These are phyloP conservation scores for Ogataea trehalophila DNA, from an alignment of 805 yeast genomes.

Conservation along the genomic window DNA sequence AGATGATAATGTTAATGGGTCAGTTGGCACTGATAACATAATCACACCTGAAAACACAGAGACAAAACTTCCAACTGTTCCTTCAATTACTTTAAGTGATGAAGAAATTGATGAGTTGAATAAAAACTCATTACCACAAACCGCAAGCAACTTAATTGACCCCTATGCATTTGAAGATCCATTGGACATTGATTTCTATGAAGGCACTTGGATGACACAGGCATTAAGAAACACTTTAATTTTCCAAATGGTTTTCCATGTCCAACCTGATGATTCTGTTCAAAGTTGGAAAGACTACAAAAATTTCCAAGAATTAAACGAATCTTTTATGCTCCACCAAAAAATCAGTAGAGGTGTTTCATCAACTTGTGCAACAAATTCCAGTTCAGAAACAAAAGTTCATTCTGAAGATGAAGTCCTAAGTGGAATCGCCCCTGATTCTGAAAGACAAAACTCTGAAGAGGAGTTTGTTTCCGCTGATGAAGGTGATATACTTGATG, in stretches of 20 bases:
- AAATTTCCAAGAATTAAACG: conserved; percentile 52
- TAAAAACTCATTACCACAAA: conserved; percentile 32
- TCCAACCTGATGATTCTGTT: conserved; percentile 95
- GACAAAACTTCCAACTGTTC: conserved; percentile 12
- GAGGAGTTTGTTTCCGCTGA: conserved; percentile 1
- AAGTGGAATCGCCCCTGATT: background rate
- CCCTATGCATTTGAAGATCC: conserved; percentile 93
- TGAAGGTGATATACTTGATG: conserved; percentile 2
- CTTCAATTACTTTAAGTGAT: conserved; percentile 37
- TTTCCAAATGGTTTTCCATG: conserved; percentile 80
- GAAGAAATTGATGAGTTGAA: conserved; percentile 38
- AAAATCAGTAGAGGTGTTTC: conserved; percentile 9
- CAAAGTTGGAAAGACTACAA: conserved; percentile 87
- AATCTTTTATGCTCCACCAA: conserved; percentile 44
- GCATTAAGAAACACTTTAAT: conserved; percentile 81
- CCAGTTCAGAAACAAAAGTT: too few relatives aligned
- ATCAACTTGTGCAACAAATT: background rate
- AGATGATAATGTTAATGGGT: conserved; percentile 1
- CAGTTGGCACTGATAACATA: conserved; percentile 8
- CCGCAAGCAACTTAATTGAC: conserved; percentile 50
- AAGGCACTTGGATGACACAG: conserved; percentile 77
- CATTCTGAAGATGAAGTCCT: background rate
- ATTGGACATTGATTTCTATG: conserved; percentile 70
- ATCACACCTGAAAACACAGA: conserved; percentile 31
- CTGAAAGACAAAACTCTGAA: background rate